Conservation (phyloP, 2,329 filamentous ascomycete genomes). For the Colletotrichum siamense region DNA sequence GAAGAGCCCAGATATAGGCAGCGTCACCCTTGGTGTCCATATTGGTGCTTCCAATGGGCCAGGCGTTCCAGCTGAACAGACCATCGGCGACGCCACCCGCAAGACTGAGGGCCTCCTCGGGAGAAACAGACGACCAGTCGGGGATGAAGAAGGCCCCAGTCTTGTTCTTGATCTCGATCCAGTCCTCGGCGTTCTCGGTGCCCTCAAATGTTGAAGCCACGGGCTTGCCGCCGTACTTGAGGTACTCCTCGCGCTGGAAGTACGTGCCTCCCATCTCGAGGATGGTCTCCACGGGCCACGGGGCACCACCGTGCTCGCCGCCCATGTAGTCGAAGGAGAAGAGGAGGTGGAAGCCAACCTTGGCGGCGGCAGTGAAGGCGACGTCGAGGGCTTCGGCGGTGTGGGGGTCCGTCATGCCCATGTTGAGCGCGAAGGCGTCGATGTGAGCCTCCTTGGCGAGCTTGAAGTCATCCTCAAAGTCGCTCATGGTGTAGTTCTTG, state of each 20-base stretch:
- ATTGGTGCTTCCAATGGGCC: slow-evolving; percentile 34
- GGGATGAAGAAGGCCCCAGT: slow-evolving; percentile 49
- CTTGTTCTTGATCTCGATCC: slow-evolving; percentile 44
- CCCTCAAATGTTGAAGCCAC: slow-evolving; percentile 52
- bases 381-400: slow-evolving; percentile 4
- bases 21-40: slow-evolving; percentile 25
- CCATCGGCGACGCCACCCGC: slow-evolving; percentile 33
- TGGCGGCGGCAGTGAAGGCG: slow-evolving; percentile 21
- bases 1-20: slow-evolving; percentile 19
- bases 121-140: slow-evolving; percentile 45
- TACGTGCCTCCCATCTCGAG: slow-evolving; percentile 12
- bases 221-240: slow-evolving; percentile 31
- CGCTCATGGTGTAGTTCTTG: slow-evolving; percentile 34
- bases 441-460: slow-evolving; percentile 45
- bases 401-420: slow-evolving; percentile 8
- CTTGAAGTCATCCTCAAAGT: slow-evolving; percentile 54
- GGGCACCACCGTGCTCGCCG: slow-evolving; percentile 21
- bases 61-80: slow-evolving; percentile 42
- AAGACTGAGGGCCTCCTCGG: slow-evolving; percentile 22
- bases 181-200: slow-evolving; percentile 43
- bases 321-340: slow-evolving; percentile 38
- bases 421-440: slow-evolving; percentile 32
- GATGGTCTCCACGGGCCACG: slow-evolving; percentile 18
- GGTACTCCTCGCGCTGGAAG: slow-evolving; percentile 16
- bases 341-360: slow-evolving; percentile 31